Evolutionary conservation across 129 eudicot species (phyloP), one percentile per base, ranked within the genome.

Genomic region (Saussurea involucrata): DNA sequence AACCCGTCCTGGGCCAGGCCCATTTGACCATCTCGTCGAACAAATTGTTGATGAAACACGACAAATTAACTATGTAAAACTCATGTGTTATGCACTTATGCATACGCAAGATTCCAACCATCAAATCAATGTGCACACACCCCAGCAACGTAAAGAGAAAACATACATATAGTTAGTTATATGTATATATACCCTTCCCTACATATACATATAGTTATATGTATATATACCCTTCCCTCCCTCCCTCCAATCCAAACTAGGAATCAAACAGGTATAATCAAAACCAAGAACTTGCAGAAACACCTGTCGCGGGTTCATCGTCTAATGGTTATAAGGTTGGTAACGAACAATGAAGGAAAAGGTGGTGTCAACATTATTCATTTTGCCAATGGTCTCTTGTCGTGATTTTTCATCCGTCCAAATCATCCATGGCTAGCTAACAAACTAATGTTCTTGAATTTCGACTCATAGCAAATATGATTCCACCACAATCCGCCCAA

Each of bases 401-500:
- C 24, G 34, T 17, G 46, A 55, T 22, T 9, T 76, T 63, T 65
- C 31, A 31, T 18, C n/a, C 34, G 24, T 67, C 68, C 57, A 53
- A 17, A 21, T 37, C 63, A 66, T 42, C 25, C 71, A 46, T 22
- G 61, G 61, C 61, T 53, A 40, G 34, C 37, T 33, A 71, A 36
- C 44, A 27, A 13, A 27, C 27, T 31, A 61, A 71, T 12, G 20
- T 34, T 60, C 46, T 29, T 2, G 13, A 34, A 17, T 27, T 63
- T 64, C 49, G 22, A 73, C 58, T 53, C 66, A 71, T 83, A 95
- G 84, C 83, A 95, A 79, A 81, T 95, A 87, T 24, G 98, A 91
- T 78, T 89, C 96, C 20, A 86, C 98, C 17, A 95, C 98, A 69
- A 93, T 90, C 76, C 98, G 85, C 31, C 98, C 97, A 64, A 94